These are phyloP conservation scores for Phaseolus coccineus DNA, from an alignment of 331 rosid species.

Conservation along the genomic window DNA sequence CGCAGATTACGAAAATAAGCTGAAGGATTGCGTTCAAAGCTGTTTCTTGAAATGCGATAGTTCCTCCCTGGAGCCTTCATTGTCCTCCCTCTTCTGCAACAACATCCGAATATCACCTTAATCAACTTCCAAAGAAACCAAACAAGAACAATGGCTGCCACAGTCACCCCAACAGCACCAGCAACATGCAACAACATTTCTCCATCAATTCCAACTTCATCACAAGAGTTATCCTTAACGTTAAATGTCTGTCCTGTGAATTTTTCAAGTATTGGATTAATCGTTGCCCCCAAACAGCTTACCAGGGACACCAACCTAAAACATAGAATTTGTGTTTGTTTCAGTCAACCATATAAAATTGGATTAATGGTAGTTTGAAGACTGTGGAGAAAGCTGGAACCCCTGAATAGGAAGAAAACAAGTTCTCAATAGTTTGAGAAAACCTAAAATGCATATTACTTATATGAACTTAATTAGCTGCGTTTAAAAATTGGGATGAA, in stretches of 20 bases:
- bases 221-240: not conserved
- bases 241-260: not conserved
- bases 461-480: too few species aligned
- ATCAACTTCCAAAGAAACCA: not conserved
- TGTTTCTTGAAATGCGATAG: slow-evolving; percentile 5
- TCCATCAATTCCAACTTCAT: not conserved
- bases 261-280: not conserved
- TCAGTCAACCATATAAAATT: not conserved
- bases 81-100: not conserved
- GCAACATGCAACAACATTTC: not conserved
- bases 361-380: too few species aligned
- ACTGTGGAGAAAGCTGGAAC: too few species aligned
- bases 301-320: not conserved
- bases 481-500: too few species aligned
- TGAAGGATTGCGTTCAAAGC: slow-evolving; percentile 13
- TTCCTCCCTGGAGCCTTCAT: slow-evolving; percentile 2
- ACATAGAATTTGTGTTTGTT: not conserved
- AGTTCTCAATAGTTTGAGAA: too few species aligned
- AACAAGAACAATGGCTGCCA: not conserved
- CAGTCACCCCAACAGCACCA: not conserved
- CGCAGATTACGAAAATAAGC: not conserved
- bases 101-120: not conserved
- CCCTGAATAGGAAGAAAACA: too few species aligned
- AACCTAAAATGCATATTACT: too few species aligned
- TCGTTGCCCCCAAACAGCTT: not conserved